Percentiles rank a stretch among this genome's conserved stretches.
phyloP scores from a whole-genome alignment of 768 basidiomycete species.

The Psilocybe azurescens region DNA sequence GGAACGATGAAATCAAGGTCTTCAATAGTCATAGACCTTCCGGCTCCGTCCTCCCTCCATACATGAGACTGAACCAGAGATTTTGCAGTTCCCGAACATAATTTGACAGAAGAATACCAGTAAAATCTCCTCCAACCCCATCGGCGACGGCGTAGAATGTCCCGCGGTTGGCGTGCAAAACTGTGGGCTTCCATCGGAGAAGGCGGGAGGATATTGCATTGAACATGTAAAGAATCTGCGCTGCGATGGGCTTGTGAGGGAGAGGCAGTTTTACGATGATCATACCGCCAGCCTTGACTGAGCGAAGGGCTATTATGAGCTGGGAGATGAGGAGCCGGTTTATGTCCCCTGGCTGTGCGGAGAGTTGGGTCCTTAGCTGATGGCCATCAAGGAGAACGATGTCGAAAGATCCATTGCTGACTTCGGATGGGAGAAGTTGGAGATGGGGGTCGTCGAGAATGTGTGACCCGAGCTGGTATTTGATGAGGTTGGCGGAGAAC shows the following conservation, averaged over 20 bases:
- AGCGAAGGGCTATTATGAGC: slow-evolving; percentile 5
- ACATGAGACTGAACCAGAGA: slow-evolving; percentile 7
- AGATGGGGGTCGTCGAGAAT: background rate
- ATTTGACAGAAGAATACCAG: background rate
- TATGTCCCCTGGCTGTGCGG: slow-evolving; percentile 5
- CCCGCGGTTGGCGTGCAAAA: slow-evolving; percentile 9
- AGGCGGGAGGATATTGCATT: background rate
- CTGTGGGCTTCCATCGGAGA: slow-evolving; percentile 1
- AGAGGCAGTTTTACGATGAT: slow-evolving; percentile 9
- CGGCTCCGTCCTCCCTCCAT: slow-evolving; percentile 10
- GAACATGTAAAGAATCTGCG: slow-evolving; percentile 2
- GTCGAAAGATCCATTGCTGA: background rate
- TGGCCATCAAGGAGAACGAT: slow-evolving; percentile 12
- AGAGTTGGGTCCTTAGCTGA: slow-evolving; percentile 8
- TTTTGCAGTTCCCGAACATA: background rate
- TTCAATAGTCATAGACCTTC: slow-evolving; percentile 2
- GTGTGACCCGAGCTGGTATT: slow-evolving; percentile 1
- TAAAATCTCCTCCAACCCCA: background rate
- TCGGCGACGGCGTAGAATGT: slow-evolving; percentile 11
- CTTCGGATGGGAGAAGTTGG: background rate
- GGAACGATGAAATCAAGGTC: slow-evolving; percentile 12
- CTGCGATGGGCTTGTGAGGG: slow-evolving; percentile 3
- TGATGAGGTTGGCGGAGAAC: slow-evolving; percentile 5
- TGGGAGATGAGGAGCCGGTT: slow-evolving; percentile 14
- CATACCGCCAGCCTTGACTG: slow-evolving; percentile 9